Percentiles rank a stretch among this genome's conserved stretches.
These are phyloP conservation scores for Lagenidium giganteum DNA, from an alignment of 352 stramenopile genomes.

Conservation along the genomic window DNA sequence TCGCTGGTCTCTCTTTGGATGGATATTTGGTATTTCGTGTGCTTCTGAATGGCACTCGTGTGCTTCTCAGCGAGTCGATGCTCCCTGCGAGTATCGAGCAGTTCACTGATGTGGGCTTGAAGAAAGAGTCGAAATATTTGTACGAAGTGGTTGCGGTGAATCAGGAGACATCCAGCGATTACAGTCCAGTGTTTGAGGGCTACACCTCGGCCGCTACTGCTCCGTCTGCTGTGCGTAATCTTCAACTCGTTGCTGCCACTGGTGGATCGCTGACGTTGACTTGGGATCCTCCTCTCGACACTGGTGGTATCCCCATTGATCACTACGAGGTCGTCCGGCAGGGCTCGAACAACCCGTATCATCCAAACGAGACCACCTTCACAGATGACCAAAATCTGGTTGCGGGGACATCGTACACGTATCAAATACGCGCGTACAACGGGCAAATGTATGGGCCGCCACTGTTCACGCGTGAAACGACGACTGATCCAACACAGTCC, in stretches of 20 bases:
- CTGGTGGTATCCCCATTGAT: constrained; percentile 30
- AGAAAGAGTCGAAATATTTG: constrained; percentile 31
- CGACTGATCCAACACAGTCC: constrained; percentile 20
- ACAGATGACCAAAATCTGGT: constrained; percentile 24
- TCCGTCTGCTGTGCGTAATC: constrained; percentile 19
- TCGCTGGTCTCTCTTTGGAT: constrained; percentile 36
- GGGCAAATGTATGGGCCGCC: too few species aligned
- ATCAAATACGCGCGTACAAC: constrained; percentile 43
- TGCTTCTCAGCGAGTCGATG: constrained; percentile 15
- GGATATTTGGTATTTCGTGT: too few species aligned
- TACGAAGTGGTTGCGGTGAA: constrained; percentile 45
- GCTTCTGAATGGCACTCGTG: too few species aligned
- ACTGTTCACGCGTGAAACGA: constrained; percentile 17
- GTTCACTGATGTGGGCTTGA: constrained; percentile 38
- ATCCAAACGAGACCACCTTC: constrained; percentile 13
- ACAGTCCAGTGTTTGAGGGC: constrained; percentile 15
- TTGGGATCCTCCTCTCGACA: constrained; percentile 41
- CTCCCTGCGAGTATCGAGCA: constrained; percentile 7
- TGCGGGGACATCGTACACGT: constrained; percentile 27
- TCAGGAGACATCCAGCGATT: constrained; percentile 28
- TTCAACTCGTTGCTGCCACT: not conserved
- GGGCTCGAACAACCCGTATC: constrained; percentile 7
- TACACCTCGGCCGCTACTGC: constrained; percentile 14
- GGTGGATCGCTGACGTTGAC: constrained; percentile 28
- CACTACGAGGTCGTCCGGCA: constrained; percentile 34